phyloP scores from a whole-genome alignment of 2,329 filamentous ascomycete genomes.

The Capronia americana region DNA sequence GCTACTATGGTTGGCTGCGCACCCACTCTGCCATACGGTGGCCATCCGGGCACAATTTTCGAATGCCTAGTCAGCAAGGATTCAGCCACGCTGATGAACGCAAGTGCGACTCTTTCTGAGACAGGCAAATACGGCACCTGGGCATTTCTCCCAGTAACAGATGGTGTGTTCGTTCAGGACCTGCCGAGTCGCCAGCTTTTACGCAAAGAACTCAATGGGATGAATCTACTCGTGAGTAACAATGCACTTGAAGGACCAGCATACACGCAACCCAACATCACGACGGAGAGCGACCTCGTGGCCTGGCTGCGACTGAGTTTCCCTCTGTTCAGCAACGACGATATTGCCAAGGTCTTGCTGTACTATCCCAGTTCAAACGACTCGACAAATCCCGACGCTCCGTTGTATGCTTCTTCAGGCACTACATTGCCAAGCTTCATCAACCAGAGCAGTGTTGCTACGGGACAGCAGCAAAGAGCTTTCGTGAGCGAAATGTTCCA shows the following conservation, averaged over 20 bases:
- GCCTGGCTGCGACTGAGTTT: slow-evolving; percentile 51
- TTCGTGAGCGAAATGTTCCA: slow-evolving; percentile 19
- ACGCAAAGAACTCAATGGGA: slow-evolving; percentile 48
- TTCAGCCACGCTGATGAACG: slow-evolving; percentile 48
- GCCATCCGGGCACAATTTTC: slow-evolving; percentile 46
- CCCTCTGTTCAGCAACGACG: slow-evolving; percentile 49
- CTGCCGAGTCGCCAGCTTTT: slow-evolving; percentile 49
- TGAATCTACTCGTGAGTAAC: slow-evolving; percentile 49
- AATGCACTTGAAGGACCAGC: slow-evolving; percentile 59
- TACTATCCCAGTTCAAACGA: slow-evolving; percentile 47
- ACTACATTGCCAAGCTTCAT: slow-evolving; percentile 54
- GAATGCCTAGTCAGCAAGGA: slow-evolving; percentile 51
- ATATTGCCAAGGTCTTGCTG: slow-evolving; percentile 49
- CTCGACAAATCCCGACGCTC: slow-evolving; percentile 37
- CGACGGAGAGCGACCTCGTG: slow-evolving; percentile 49
- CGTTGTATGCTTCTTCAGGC: slow-evolving; percentile 50
- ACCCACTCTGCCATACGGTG: slow-evolving; percentile 41
- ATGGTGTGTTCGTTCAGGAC: slow-evolving; percentile 49
- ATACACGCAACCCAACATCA: slow-evolving; percentile 56
- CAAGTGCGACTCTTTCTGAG: slow-evolving; percentile 45
- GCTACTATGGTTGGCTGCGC: slow-evolving; percentile 52
- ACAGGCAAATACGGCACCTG: slow-evolving; percentile 50
- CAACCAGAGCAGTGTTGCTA: slow-evolving; percentile 56
- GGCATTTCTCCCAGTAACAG: slow-evolving; percentile 54
- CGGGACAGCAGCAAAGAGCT: slow-evolving; percentile 62